These are phyloP conservation scores for Moelleriella libera DNA, from an alignment of 2,329 filamentous ascomycete genomes.

Conservation along the genomic window DNA sequence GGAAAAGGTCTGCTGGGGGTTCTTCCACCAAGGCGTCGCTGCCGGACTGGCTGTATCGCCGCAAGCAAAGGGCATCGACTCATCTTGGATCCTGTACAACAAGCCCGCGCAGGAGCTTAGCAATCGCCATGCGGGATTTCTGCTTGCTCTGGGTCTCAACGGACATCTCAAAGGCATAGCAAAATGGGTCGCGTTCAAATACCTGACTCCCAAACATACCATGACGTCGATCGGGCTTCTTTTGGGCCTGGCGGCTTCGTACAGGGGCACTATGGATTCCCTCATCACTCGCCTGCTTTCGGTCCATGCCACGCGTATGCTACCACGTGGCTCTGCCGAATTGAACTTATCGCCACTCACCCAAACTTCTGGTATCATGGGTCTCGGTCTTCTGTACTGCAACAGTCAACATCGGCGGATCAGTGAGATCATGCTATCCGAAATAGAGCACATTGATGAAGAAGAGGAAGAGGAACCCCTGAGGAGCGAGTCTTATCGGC, in stretches of 20 bases:
- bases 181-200: conserved; percentile 98
- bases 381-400: conserved; percentile 86
- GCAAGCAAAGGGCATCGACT: conserved; percentile 85
- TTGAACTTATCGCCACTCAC: conserved; percentile 85
- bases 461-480: conserved; percentile 75
- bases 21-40: conserved; percentile 94
- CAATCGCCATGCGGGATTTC: conserved; percentile 89
- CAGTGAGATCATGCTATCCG: conserved; percentile 98
- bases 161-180: conserved; percentile 88
- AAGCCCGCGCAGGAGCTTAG: conserved; percentile 77
- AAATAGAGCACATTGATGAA: conserved; percentile 75
- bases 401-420: conserved; percentile 93
- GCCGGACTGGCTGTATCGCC: conserved; percentile 83
- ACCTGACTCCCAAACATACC: conserved; percentile 95
- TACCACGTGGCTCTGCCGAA: conserved; percentile 84
- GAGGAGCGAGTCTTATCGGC: conserved; percentile 87
- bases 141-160: conserved; percentile 82
- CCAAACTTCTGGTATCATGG: conserved; percentile 94
- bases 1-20: conserved; percentile 96
- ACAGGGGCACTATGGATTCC: conserved; percentile 94
- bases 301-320: conserved; percentile 89
- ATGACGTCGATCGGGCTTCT: conserved; percentile 98
- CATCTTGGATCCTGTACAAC: conserved; percentile 98
- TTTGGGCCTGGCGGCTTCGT: conserved; percentile 81
- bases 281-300: conserved; percentile 85